Percentiles rank a stretch among this genome's conserved stretches.
Conservation (phyloP, 805 yeast species). For the Blastobotrys chiropterorum region DNA sequence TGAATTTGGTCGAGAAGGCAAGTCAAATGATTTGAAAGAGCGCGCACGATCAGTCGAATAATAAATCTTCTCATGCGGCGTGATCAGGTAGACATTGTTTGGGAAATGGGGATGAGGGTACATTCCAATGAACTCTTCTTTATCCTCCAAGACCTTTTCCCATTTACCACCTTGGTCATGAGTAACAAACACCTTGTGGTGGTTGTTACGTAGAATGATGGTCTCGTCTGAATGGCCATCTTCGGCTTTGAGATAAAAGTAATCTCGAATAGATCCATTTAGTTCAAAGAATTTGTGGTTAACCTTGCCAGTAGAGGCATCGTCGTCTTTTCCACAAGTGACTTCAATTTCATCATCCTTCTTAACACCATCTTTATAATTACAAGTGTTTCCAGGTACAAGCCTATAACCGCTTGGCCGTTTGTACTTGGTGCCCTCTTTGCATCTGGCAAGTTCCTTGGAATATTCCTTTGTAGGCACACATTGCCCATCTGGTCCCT, state of each 20-base stretch:
- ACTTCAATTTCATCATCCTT: conserved; percentile 28
- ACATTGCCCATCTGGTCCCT: conserved; percentile 40
- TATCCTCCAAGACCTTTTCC: conserved; percentile 33
- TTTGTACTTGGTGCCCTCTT: conserved; percentile 28
- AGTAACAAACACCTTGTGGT: conserved; percentile 53
- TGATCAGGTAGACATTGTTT: conserved; percentile 50
- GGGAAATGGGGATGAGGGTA: conserved; percentile 54
- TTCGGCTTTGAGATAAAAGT: conserved; percentile 53
- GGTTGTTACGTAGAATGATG: conserved; percentile 51
- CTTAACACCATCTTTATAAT: conserved; percentile 25
- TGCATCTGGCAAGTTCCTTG: conserved; percentile 24
- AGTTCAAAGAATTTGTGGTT: conserved; percentile 38
- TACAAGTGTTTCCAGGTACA: conserved; percentile 43
- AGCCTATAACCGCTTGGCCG: conserved; percentile 36
- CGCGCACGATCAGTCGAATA: conserved; percentile 64
- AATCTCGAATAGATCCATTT: conserved; percentile 48
- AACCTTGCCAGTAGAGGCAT: conserved; percentile 34
- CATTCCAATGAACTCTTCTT: conserved; percentile 45
- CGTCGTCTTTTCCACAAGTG: conserved; percentile 32
- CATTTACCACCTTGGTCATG: conserved; percentile 61
- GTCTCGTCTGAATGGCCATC: conserved; percentile 49
- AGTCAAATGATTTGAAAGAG: conserved; percentile 40
- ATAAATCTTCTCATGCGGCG: conserved; percentile 45
- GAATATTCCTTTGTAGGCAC: conserved; percentile 33
- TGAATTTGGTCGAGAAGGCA: conserved; percentile 46